A percentile compares a stretch with the other conserved stretches of the same genome.
Evolutionary conservation across 2,329 filamentous ascomycete genomes (phyloP).

Genomic region (Massarina eburnea): DNA sequence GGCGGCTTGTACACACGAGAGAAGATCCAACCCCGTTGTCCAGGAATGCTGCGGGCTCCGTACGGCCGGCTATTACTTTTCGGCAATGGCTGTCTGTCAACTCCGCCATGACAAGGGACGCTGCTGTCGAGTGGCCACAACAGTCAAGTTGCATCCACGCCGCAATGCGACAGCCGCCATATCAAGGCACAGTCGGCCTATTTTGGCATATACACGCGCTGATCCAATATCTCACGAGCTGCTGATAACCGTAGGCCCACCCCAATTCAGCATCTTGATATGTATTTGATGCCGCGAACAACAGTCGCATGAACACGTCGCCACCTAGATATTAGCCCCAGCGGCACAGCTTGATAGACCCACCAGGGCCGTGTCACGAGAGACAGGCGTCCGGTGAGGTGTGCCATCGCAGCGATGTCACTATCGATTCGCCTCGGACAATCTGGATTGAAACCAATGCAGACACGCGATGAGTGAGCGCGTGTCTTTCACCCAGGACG

Average conservation of each 20-base stretch:
- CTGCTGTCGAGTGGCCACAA: too few species aligned
- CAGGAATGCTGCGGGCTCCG: too few species aligned
- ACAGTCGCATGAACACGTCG: background rate
- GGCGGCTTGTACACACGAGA: background rate
- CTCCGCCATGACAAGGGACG: too few species aligned
- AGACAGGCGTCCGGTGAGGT: too few species aligned
- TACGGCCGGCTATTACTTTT: too few species aligned
- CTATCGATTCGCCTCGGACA: too few species aligned
- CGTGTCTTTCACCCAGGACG: background rate
- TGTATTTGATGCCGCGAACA: background rate
- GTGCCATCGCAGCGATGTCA: too few species aligned
- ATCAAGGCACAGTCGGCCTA: background rate
- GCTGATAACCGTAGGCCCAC: background rate
- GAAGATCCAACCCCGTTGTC: background rate
- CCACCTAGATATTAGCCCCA: too few species aligned
- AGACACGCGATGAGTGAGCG: background rate
- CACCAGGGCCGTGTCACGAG: too few species aligned
- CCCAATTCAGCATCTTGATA: background rate
- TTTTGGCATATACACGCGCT: too few species aligned
- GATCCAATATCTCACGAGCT: too few species aligned
- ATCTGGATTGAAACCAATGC: background rate
- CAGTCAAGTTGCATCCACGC: background rate
- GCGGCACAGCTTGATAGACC: background rate
- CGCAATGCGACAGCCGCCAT: background rate
- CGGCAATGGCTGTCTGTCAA: too few species aligned